Conservation (phyloP, 2,329 filamentous ascomycete species). For the Ascocoryne sarcoides region DNA sequence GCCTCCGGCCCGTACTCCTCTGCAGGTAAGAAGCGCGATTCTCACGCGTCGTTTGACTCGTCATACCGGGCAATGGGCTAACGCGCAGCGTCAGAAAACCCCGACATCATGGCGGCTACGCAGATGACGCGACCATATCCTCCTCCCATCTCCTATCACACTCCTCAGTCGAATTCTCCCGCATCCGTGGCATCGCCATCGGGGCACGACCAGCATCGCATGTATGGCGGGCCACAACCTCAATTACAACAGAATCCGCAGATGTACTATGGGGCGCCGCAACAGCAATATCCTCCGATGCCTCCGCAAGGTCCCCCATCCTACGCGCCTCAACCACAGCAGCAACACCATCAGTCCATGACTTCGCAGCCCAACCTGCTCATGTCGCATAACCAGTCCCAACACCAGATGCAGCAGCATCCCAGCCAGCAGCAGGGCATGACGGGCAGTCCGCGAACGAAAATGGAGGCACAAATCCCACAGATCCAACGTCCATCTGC, state of each 20-base stretch:
- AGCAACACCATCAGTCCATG: constrained; percentile 45
- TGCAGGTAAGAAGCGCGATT: constrained; percentile 51
- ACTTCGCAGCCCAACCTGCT: constrained; percentile 57
- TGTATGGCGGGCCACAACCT: constrained; percentile 73
- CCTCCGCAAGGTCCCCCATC: constrained; percentile 51
- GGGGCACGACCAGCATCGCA: constrained; percentile 77
- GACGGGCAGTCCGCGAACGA: constrained; percentile 52
- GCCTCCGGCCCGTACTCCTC: constrained; percentile 78
- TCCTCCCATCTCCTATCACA: constrained; percentile 85
- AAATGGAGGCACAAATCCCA: constrained; percentile 54
- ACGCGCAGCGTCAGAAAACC: constrained; percentile 39
- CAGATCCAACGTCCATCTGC: constrained; percentile 53
- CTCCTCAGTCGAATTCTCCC: constrained; percentile 89
- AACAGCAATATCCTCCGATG: constrained; percentile 55
- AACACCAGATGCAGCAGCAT: constrained; percentile 52
- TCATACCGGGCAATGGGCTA: constrained; percentile 12
- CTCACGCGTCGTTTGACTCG: constrained; percentile 9
- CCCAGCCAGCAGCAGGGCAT: constrained; percentile 47
- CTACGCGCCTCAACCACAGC: constrained; percentile 47
- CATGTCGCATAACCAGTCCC: constrained; percentile 50
- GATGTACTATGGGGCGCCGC: constrained; percentile 57
- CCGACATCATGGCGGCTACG: constrained; percentile 59
- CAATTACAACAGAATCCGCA: constrained; percentile 72
- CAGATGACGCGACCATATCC: constrained; percentile 62
- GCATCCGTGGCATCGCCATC: constrained; percentile 87